Percentiles rank a stretch among this genome's conserved stretches.
Conservation (phyloP, 148 eudicot genomes). For the Beta vulgaris region DNA sequence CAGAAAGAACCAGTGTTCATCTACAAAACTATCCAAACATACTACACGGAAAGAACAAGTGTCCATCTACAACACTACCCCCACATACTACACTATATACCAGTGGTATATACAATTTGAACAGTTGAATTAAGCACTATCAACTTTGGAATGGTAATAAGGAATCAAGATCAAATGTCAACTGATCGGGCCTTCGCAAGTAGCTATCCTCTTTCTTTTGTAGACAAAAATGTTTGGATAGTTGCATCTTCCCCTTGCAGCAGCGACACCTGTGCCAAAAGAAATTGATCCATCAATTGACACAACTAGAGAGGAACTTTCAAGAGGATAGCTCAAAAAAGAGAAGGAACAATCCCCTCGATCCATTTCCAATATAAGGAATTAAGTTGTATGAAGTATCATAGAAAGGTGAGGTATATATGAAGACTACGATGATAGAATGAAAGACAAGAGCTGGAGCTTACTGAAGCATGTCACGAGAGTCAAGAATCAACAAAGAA, state of each 20-base stretch:
- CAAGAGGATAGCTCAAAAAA: not conserved
- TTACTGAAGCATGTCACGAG: not conserved
- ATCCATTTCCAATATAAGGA: not conserved
- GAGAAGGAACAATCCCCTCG: conserved; percentile 1
- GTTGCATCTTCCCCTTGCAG: conserved; percentile 44
- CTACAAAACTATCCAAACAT: not conserved
- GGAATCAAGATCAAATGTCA: conserved; percentile 1
- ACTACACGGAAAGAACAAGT: no score
- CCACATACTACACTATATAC: conserved; percentile 25
- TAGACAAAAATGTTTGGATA: conserved; percentile 41
- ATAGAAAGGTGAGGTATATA: not conserved
- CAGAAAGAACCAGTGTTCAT: conserved; percentile 14
- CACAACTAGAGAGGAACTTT: conserved; percentile 21
- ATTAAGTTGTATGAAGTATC: conserved; percentile 2
- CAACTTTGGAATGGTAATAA: not conserved
- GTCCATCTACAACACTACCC: not conserved
- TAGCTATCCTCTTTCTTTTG: conserved; percentile 30
- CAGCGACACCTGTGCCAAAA: conserved; percentile 44
- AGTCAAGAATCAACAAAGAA: not conserved
- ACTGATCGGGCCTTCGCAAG: conserved; percentile 14
- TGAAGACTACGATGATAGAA: not conserved
- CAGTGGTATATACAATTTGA: conserved; percentile 21
- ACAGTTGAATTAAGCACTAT: conserved; percentile 12
- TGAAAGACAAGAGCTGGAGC: not conserved
- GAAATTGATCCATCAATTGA: conserved; percentile 44